A percentile compares a stretch with the other conserved stretches of the same genome.
These are phyloP conservation scores for Porodaedalea pini DNA, from an alignment of 1,284 basidiomycete genomes.

Conservation along the genomic window DNA sequence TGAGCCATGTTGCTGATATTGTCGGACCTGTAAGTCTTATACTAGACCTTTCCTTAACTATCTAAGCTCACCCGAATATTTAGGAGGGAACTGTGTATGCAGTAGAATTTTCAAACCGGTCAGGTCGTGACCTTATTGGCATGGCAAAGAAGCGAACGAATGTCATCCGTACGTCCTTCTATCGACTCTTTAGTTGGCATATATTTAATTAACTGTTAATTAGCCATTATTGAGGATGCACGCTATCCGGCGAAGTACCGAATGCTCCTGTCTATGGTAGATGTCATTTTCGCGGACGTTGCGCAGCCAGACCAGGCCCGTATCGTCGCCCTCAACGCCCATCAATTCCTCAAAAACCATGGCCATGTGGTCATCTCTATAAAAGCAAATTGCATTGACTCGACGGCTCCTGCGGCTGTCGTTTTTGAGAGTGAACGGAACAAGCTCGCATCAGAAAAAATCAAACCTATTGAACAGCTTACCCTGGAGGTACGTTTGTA, in stretches of 20 bases:
- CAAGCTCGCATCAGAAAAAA: slow-evolving; percentile 73
- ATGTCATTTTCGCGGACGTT: slow-evolving; percentile 97
- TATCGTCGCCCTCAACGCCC: slow-evolving; percentile 90
- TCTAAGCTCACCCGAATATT: slow-evolving; percentile 15
- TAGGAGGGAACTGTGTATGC: slow-evolving; percentile 96
- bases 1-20: slow-evolving; percentile 97
- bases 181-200: slow-evolving; percentile 13
- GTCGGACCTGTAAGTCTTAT: slow-evolving; percentile 79
- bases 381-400: slow-evolving; percentile 99
- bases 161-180: slow-evolving; percentile 73
- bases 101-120: slow-evolving; percentile 96
- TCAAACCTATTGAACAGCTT: slow-evolving; percentile 94
- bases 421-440: slow-evolving; percentile 92
- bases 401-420: slow-evolving; percentile 84
- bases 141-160: slow-evolving; percentile 99
- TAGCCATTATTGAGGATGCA: slow-evolving; percentile 96
- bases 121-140: slow-evolving; percentile 95
- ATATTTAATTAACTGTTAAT: slow-evolving; percentile 10
- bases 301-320: slow-evolving; percentile 98
- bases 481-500: slow-evolving; percentile 65
- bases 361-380: slow-evolving; percentile 96
- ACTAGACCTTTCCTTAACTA: slow-evolving; percentile 7
- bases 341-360: slow-evolving; percentile 94
- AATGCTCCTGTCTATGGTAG: slow-evolving; percentile 90
- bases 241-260: slow-evolving; percentile 93